Evolutionary conservation across 371 early-diverging fungal species (phyloP).

Genomic region (Mucor velutinosus): DNA sequence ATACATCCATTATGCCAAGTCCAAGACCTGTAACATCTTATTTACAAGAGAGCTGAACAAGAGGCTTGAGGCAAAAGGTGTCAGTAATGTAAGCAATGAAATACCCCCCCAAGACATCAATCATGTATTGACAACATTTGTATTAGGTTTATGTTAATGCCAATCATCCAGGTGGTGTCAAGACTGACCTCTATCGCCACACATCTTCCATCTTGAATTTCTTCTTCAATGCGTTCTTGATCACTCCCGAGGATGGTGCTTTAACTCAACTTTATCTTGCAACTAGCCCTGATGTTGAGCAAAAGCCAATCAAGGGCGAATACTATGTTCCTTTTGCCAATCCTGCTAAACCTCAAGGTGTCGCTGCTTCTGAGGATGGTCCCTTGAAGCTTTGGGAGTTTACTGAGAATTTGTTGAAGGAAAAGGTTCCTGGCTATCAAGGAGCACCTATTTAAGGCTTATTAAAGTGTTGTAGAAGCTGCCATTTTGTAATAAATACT

Average conservation of each 20-base stretch:
- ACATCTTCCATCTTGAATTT: not conserved
- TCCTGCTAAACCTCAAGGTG: slow-evolving; percentile 6
- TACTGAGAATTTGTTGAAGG: slow-evolving; percentile 39
- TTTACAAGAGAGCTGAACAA: slow-evolving; percentile 46
- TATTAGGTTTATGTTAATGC: slow-evolving; percentile 58
- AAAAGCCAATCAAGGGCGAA: slow-evolving; percentile 49
- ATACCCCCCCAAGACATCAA: not conserved
- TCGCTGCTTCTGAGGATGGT: slow-evolving; percentile 23
- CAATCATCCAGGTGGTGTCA: slow-evolving; percentile 72
- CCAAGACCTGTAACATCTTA: slow-evolving; percentile 39
- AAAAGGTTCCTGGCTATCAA: slow-evolving; percentile 37
- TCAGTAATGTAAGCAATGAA: slow-evolving; percentile 17
- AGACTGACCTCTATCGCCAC: slow-evolving; percentile 55
- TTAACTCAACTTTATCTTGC: slow-evolving; percentile 67
- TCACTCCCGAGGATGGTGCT: slow-evolving; percentile 55
- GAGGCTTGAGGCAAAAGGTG: slow-evolving; percentile 39
- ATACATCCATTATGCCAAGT: slow-evolving; percentile 19
- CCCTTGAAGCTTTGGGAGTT: slow-evolving; percentile 40
- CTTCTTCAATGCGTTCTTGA: slow-evolving; percentile 12
- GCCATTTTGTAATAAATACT: too few species aligned
- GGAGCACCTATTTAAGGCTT: slow-evolving; percentile 23
- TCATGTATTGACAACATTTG: not conserved
- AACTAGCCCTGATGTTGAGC: slow-evolving; percentile 64
- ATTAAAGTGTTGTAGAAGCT: too few species aligned
- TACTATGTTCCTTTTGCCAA: slow-evolving; percentile 38